Percentiles rank a stretch among this genome's conserved stretches.
Evolutionary conservation across 331 rosid species (phyloP).

Genomic region (Prunus yedoensis): DNA sequence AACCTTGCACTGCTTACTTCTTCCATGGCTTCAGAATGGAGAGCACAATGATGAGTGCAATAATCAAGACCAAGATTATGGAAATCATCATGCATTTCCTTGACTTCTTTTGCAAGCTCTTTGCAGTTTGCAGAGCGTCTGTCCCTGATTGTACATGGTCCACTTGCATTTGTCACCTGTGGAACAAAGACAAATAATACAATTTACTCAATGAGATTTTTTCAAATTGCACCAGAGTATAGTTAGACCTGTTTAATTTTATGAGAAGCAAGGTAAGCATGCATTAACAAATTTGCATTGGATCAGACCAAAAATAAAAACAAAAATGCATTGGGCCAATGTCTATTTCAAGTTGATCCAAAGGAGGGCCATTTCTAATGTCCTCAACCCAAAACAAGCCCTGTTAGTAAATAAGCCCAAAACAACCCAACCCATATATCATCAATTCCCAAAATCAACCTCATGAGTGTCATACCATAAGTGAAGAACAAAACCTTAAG

Average conservation of each 20-base stretch:
- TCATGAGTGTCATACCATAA: background rate
- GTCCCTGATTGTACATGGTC: constrained; percentile 72
- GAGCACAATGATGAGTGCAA: constrained; percentile 61
- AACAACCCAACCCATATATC: background rate
- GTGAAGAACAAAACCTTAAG: background rate
- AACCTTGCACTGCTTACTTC: constrained; percentile 21
- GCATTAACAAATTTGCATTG: too few species aligned
- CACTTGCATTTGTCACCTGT: constrained; percentile 88
- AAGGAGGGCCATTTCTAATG: too few species aligned
- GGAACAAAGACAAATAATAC: background rate
- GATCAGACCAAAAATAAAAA: too few species aligned
- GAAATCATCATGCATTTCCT: constrained; percentile 85
- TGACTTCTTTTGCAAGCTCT: constrained; percentile 67
- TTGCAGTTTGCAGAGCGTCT: constrained; percentile 67
- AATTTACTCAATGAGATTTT: background rate
- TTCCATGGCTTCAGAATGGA: constrained; percentile 73
- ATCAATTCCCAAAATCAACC: background rate
- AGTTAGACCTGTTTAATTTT: too few species aligned
- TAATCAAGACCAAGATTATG: constrained; percentile 57
- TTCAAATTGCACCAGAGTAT: background rate
- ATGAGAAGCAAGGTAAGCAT: too few species aligned
- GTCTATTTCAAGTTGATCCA: too few species aligned
- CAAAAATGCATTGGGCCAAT: too few species aligned
- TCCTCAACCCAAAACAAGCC: background rate
- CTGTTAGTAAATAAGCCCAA: background rate